Conservation (phyloP, 345 rosid species). For the Hibiscus tridactylites region DNA sequence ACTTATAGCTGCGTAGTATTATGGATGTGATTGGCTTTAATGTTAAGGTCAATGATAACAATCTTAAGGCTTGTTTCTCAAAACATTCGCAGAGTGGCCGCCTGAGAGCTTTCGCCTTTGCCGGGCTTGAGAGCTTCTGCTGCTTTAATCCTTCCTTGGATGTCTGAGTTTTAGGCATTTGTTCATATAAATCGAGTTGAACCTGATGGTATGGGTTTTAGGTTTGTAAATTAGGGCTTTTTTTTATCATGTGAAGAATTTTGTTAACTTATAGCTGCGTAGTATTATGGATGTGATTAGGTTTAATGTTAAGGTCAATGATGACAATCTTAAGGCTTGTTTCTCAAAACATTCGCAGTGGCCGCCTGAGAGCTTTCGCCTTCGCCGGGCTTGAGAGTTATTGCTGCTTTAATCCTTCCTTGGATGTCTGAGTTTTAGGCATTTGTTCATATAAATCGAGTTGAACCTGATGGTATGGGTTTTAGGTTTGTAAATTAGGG, state of each 20-base stretch:
- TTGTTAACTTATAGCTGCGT: no score
- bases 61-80: conserved; percentile 47
- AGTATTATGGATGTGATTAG: no score
- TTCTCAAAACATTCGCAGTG: conserved; percentile 83
- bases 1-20: no score
- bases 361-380: conserved; percentile 81
- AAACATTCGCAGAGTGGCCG: conserved; percentile 61
- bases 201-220: no score
- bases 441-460: no score
- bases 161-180: no score
- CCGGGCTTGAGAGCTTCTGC: conserved; percentile 42
- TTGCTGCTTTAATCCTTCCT: conserved; percentile 21
- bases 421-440: background rate
- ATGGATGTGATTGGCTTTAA: no score
- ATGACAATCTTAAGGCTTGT: conserved; percentile 27
- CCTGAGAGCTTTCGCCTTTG: conserved; percentile 45
- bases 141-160: conserved; percentile 11
- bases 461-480: no score
- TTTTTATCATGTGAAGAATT: no score
- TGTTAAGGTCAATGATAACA: background rate
- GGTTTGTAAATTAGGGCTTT: no score
- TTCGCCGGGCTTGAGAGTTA: conserved; percentile 37
- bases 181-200: no score
- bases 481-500: no score
- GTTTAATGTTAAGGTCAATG: background rate